phyloP scores from a whole-genome alignment of 331 rosid species.

The Stylosanthes scabra region DNA sequence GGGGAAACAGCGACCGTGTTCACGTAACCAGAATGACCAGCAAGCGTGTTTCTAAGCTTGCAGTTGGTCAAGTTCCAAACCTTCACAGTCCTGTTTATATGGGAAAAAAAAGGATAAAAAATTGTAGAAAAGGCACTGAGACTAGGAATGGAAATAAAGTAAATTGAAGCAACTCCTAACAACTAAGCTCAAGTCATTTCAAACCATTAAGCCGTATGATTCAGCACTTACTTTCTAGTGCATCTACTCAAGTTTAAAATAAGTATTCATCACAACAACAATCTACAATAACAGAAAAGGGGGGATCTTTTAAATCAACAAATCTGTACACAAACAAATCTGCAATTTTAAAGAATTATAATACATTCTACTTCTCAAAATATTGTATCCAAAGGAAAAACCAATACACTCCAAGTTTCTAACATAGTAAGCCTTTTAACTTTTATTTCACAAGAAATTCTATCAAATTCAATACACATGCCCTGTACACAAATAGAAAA shows the following conservation, averaged over 20 bases:
- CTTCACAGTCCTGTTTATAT: constrained; percentile 63
- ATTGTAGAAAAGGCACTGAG: too few relatives aligned
- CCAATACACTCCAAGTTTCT: neutral
- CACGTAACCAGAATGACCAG: constrained; percentile 83
- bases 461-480: too few relatives aligned
- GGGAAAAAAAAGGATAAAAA: neutral
- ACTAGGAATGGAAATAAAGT: too few relatives aligned
- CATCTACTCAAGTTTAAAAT: too few relatives aligned
- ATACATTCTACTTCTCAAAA: too few relatives aligned
- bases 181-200: neutral
- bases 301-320: too few relatives aligned
- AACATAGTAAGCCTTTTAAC: neutral
- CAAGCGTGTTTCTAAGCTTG: constrained; percentile 74
- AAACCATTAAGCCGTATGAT: neutral
- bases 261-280: too few relatives aligned
- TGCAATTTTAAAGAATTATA: too few relatives aligned
- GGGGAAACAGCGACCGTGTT: constrained; percentile 96
- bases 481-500: too few relatives aligned
- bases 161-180: neutral
- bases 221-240: neutral
- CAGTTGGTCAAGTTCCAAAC: constrained; percentile 93
- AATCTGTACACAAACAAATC: too few relatives aligned
- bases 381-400: too few relatives aligned
- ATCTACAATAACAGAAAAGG: too few relatives aligned
- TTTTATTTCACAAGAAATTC: neutral